A percentile compares a stretch with the other conserved stretches of the same genome.
Conservation (phyloP, 1,284 basidiomycete species). For the Malassezia brasiliensis region DNA sequence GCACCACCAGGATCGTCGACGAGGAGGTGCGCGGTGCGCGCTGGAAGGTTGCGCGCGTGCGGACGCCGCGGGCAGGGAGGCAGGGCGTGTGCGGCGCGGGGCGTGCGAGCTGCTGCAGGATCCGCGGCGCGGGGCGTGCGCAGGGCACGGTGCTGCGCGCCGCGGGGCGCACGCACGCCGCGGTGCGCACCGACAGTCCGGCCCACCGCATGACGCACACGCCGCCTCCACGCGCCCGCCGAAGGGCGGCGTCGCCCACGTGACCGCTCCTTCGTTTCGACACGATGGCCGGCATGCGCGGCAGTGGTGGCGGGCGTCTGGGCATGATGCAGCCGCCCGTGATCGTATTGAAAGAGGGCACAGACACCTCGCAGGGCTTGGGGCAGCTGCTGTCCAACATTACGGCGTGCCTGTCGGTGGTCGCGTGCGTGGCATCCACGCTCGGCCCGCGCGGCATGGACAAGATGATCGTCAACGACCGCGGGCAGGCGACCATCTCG, state of each 20-base stretch:
- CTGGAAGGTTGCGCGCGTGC: background rate
- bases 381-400: conserved; percentile 92
- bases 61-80: background rate
- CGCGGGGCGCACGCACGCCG: too few relatives aligned
- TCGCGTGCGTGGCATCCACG: conserved; percentile 60
- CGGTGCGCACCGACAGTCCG: too few relatives aligned
- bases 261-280: conserved; percentile 3
- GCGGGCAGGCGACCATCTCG: conserved; percentile 92
- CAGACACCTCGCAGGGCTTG: conserved; percentile 90
- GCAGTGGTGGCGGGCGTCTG: conserved; percentile 15
- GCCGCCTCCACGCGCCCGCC: too few relatives aligned
- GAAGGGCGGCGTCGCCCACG: background rate
- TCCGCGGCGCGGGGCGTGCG: too few relatives aligned
- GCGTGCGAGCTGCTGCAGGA: too few relatives aligned
- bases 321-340: conserved; percentile 42
- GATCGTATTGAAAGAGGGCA: conserved; percentile 59
- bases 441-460: conserved; percentile 99
- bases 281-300: conserved; percentile 16
- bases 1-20: background rate
- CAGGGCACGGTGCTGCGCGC: too few relatives aligned
- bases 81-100: too few relatives aligned
- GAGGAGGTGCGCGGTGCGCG: background rate
- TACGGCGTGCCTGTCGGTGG: conserved; percentile 49
- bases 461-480: conserved; percentile 62
- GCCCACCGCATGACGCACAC: too few relatives aligned